Conservation (phyloP, 129 eudicot species). For the Arctium minus region DNA sequence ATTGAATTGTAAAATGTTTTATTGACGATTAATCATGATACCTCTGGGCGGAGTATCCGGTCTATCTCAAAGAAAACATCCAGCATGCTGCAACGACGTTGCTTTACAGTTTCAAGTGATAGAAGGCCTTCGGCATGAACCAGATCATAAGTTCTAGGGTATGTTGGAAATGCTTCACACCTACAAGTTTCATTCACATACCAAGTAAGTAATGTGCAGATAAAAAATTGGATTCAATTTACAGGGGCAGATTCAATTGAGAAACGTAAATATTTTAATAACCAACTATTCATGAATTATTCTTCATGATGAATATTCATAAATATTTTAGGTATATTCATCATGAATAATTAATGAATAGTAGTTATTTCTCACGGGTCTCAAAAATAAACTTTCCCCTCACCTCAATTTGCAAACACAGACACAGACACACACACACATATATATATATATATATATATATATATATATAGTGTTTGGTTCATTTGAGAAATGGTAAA, state of each 20-base stretch:
- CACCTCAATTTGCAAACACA: not conserved
- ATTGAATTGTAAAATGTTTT: not conserved
- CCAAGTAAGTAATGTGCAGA: not conserved
- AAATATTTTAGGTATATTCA: too few species aligned
- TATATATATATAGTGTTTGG: not conserved
- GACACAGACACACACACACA: too few species aligned
- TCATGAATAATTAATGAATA: not conserved
- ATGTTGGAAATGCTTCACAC: conserved; percentile 98
- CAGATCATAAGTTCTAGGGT: conserved; percentile 94
- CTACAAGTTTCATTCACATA: conserved; percentile 27
- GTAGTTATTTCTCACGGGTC: not conserved
- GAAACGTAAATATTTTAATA: not conserved
- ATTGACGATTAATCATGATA: conserved; percentile 13
- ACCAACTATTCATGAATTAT: not conserved
- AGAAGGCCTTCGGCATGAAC: conserved; percentile 97
- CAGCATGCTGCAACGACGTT: conserved; percentile 68
- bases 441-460: too few species aligned
- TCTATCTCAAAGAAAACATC: conserved; percentile 85
- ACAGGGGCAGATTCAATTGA: not conserved
- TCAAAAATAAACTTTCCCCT: not conserved
- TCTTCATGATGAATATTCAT: not conserved
- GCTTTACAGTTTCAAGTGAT: conserved; percentile 61
- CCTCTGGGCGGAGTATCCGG: conserved; percentile 97
- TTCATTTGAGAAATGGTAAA: not conserved
- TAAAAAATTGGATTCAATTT: not conserved